Percentiles rank a stretch among this genome's conserved stretches.
Evolutionary conservation across 2,329 filamentous ascomycete genomes (phyloP).

Genomic region (Waltergamsia citrina): DNA sequence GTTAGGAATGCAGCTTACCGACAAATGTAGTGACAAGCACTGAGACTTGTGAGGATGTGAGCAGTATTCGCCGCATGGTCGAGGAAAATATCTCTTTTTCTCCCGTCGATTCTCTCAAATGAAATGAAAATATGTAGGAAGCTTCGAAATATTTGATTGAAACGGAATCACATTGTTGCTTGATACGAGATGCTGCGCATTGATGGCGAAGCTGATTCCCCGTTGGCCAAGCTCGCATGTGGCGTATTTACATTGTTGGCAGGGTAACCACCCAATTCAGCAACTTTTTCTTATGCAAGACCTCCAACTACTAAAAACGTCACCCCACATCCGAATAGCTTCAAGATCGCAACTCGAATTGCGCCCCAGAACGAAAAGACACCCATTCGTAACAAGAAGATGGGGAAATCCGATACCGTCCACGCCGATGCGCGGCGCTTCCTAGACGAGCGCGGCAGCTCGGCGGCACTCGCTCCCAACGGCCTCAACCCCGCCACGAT

Average conservation of each 20-base stretch:
- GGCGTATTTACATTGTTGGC: constrained; percentile 16
- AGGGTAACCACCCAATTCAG: constrained; percentile 2
- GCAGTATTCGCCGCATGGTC: constrained; percentile 37
- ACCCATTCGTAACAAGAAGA: constrained; percentile 7
- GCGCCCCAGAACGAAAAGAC: not conserved
- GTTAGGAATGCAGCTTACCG: constrained; percentile 34
- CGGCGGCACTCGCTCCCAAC: constrained; percentile 65
- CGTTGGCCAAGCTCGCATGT: no score
- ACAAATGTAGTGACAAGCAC: constrained; percentile 54
- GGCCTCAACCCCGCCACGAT: constrained; percentile 92
- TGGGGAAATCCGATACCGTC: constrained; percentile 40
- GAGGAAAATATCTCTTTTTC: not conserved
- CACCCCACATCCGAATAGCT: constrained; percentile 1
- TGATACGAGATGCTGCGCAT: no score
- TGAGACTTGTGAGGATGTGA: constrained; percentile 63
- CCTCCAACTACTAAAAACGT: not conserved
- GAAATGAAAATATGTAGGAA: not conserved
- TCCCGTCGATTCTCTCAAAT: not conserved
- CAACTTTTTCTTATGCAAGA: not conserved
- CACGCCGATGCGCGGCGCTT: constrained; percentile 73
- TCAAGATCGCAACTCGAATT: not conserved
- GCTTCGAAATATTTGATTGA: not conserved
- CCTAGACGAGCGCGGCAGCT: constrained; percentile 84
- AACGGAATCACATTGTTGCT: no score
- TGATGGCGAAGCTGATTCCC: no score